Evolutionary conservation across 2,329 filamentous ascomycete genomes (phyloP).

Genomic region (Albophoma yamanashiensis): DNA sequence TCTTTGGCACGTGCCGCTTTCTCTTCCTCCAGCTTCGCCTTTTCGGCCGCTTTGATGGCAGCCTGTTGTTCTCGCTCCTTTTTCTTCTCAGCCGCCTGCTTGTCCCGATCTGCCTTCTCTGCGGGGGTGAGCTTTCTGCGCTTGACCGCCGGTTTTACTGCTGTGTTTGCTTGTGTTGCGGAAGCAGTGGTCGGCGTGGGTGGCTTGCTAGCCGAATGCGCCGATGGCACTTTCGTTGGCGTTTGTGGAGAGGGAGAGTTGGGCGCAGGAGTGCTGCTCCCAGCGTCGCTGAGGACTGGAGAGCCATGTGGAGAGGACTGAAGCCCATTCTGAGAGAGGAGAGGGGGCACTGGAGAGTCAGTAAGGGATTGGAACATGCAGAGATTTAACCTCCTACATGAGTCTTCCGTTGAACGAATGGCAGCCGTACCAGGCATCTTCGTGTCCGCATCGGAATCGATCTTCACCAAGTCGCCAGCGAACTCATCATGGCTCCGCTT

Average conservation of each 20-base stretch:
- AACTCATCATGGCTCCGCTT: slow-evolving; percentile 39
- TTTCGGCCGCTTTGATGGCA: slow-evolving; percentile 19
- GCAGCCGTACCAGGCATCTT: slow-evolving; percentile 8
- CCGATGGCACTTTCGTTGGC: slow-evolving; percentile 15
- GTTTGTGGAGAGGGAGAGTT: slow-evolving; percentile 24
- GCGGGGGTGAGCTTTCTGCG: slow-evolving; percentile 28
- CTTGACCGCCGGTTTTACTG: slow-evolving; percentile 23
- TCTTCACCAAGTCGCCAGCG: slow-evolving; percentile 19
- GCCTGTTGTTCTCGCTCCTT: slow-evolving; percentile 27
- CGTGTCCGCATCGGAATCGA: slow-evolving; percentile 9
- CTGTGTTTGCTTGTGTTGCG: not conserved
- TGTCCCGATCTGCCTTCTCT: slow-evolving; percentile 18
- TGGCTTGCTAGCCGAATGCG: slow-evolving; percentile 2
- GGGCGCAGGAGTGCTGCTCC: slow-evolving; percentile 26
- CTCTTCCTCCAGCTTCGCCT: slow-evolving; percentile 28
- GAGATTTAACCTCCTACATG: slow-evolving; percentile 6
- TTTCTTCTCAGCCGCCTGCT: slow-evolving; percentile 21
- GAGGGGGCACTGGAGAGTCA: slow-evolving; percentile 13
- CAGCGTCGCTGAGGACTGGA: slow-evolving; percentile 29
- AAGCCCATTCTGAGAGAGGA: slow-evolving; percentile 11
- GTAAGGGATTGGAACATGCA: not conserved
- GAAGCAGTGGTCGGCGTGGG: slow-evolving; percentile 12
- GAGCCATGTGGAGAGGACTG: slow-evolving; percentile 19
- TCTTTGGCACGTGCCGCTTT: slow-evolving; percentile 25
- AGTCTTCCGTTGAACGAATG: slow-evolving; percentile 10